phyloP scores from a whole-genome alignment of 192 early-diverging fungal species.

The Pecoramyces ruminantium region DNA sequence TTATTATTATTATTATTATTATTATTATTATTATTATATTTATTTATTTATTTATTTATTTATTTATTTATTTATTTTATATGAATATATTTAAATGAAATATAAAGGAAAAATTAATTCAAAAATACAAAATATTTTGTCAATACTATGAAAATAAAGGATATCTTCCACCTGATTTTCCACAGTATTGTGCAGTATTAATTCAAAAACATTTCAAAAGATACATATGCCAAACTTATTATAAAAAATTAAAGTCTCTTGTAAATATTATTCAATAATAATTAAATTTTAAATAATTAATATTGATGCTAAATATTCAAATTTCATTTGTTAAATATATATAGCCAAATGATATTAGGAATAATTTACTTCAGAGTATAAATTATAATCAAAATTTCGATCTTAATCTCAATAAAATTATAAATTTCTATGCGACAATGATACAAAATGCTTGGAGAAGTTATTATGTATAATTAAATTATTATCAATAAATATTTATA shows the following conservation, averaged over 20 bases:
- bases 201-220: conserved; percentile 14
- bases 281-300: too few species aligned
- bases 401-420: conserved; percentile 8
- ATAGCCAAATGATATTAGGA: conserved; percentile 4
- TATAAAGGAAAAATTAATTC: conserved; percentile 23
- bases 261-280: conserved; percentile 1
- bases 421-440: conserved; percentile 13
- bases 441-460: conserved; percentile 28
- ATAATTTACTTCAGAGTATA: conserved; percentile 7
- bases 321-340: too few species aligned
- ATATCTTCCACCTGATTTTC: conserved; percentile 22
- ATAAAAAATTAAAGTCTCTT: neutral
- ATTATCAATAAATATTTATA: too few species aligned
- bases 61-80: too few species aligned
- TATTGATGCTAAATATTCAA: too few species aligned
- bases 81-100: too few species aligned
- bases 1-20: too few species aligned
- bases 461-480: too few species aligned
- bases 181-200: conserved; percentile 25
- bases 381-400: conserved; percentile 13
- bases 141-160: conserved; percentile 9
- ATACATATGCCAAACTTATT: neutral
- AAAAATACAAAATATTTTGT: conserved; percentile 22
- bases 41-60: too few species aligned
- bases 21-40: neutral